Base-by-base conservation (phyloP, 441 rosid genomes). In the Erysimum cheiri region DNA sequence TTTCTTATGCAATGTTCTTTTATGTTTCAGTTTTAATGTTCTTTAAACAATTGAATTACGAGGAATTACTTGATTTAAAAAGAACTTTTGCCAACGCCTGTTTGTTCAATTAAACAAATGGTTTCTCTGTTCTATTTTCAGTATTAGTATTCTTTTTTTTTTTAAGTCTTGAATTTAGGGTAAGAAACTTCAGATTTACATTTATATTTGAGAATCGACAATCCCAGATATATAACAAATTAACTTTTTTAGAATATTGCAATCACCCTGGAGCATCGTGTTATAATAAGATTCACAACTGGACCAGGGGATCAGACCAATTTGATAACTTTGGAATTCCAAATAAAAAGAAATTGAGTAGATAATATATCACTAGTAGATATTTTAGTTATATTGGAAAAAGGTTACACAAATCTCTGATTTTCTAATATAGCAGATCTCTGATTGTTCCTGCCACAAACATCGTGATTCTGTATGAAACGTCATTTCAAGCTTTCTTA, bases 401-500 rank as follows among this genome's bases (percentile, higher is more conserved):
- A 71, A 59, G 36, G 62, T 60, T 40, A 59, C 43, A 43, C 56
- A 73, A 73, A 61, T 55, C 58, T 44, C 8, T 44, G 37, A 68
- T 26, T 68, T 69, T 61, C 35, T 13, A 6, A 55, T 69, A 39
- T 11, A 63, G 60, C 46, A 69, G 65, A 75, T 37, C 53, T 69
- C 66, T 75, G 78, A 75, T 75, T 75, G 74, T 63, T 75, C 70
- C 74, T 75, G 74, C 78, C 74, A 75, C 78, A 75, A 75, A 63
- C 74, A 75, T 75, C 78, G 78, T 75, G 74, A 75, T 69, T 56
- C 70, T 75, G 78, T 69, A 69, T 69, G 78, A 75, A 48, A 69
- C 74, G 78, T 69, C 78, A 69, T 75, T 64, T 75, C 78, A 63
- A 69, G 78, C 78, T 63, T 60, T 75, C 74, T 63, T 69, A 46